A percentile compares a stretch with the other conserved stretches of the same genome.
These are phyloP conservation scores for Paraphaeosphaeria sporulosa DNA, from an alignment of 2,329 filamentous ascomycete genomes.

Conservation along the genomic window DNA sequence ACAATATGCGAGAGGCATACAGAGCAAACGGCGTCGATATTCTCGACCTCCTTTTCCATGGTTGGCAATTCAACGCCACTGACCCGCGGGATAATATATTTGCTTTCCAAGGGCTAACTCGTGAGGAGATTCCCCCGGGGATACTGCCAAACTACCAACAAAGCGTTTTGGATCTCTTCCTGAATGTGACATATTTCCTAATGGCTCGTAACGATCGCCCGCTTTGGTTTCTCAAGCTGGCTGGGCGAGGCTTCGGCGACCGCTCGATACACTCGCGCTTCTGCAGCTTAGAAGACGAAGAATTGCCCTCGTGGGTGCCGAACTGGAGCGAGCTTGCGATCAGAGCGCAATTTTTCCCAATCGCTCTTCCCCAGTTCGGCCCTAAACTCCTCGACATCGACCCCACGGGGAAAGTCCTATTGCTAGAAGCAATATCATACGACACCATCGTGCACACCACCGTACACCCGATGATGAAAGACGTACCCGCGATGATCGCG, in stretches of 20 bases:
- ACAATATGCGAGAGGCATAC: not conserved
- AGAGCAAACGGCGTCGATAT: not conserved
- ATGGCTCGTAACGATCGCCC: not conserved
- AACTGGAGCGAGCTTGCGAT: not conserved
- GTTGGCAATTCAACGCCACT: not conserved
- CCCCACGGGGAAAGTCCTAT: not conserved
- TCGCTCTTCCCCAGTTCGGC: not conserved
- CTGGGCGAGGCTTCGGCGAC: slow-evolving; percentile 1
- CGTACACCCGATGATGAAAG: not conserved
- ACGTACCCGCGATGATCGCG: not conserved
- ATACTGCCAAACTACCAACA: not conserved
- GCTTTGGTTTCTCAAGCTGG: not conserved
- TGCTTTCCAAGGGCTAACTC: not conserved
- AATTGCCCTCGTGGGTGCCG: not conserved
- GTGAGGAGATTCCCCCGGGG: not conserved
- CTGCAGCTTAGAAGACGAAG: not conserved
- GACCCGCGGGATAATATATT: slow-evolving; percentile 5
- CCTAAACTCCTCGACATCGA: not conserved
- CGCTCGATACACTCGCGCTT: not conserved
- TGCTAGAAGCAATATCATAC: not conserved
- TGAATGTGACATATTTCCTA: not conserved
- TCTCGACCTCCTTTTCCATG: not conserved
- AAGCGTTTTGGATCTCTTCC: not conserved
- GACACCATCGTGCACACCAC: not conserved
- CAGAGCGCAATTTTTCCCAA: not conserved